These are phyloP conservation scores for Schwanniomyces polymorphus DNA, from an alignment of 805 yeast species.

Conservation along the genomic window DNA sequence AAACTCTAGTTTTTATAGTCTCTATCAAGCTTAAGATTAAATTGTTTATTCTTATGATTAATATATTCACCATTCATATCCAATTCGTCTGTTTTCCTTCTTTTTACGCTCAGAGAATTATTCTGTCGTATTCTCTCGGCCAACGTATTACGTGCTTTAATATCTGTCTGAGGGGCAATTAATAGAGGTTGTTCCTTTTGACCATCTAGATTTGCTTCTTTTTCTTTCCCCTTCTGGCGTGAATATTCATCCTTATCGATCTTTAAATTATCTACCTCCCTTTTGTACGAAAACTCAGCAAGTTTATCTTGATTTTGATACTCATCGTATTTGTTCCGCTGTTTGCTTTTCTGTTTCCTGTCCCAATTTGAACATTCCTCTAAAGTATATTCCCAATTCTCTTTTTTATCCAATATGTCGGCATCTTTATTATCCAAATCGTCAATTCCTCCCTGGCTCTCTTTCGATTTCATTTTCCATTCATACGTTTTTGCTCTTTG, in stretches of 20 bases:
- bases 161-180: constrained; percentile 36
- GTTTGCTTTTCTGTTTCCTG: constrained; percentile 28
- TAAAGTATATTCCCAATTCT: constrained; percentile 50
- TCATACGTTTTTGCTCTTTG: constrained; percentile 12
- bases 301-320: constrained; percentile 52
- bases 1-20: constrained; percentile 37
- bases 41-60: constrained; percentile 72
- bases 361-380: constrained; percentile 71
- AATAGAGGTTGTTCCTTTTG: constrained; percentile 7
- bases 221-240: constrained; percentile 29
- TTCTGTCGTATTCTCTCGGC: constrained; percentile 4
- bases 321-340: constrained; percentile 30
- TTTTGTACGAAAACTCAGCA: constrained; percentile 62
- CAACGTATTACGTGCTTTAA: constrained; percentile 6
- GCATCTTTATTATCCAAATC: constrained; percentile 19
- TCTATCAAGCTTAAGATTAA: constrained; percentile 66
- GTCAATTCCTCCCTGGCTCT: constrained; percentile 33
- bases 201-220: constrained; percentile 36
- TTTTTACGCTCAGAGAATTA: constrained; percentile 24
- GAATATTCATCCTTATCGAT: constrained; percentile 44
- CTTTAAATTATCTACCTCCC: constrained; percentile 42
- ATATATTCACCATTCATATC: constrained; percentile 46
- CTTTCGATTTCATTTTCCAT: constrained; percentile 9
- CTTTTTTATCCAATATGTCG: constrained; percentile 31
- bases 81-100: constrained; percentile 31